Conservation (phyloP, 305 asterid species). For the Stenogyne calaminthoides region DNA sequence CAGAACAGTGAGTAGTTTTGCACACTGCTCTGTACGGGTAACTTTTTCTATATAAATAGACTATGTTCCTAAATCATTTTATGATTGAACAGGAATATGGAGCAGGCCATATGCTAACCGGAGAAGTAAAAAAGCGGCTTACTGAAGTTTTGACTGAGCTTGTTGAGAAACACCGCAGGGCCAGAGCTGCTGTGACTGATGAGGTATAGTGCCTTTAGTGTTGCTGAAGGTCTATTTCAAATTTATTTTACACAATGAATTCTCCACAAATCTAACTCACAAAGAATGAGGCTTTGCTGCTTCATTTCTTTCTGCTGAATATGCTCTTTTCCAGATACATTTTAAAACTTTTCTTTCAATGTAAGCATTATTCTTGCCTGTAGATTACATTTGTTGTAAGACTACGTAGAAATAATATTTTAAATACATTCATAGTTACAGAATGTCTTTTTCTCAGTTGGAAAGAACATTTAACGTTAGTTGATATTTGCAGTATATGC, state of each 20-base stretch:
- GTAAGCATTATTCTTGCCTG: neutral
- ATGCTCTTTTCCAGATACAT: neutral
- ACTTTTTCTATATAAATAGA: neutral
- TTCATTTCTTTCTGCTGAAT: neutral
- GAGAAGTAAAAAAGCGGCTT: conserved; percentile 86
- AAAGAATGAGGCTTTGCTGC: neutral
- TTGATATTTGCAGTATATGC: neutral
- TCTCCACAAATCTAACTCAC: neutral
- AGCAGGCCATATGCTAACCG: conserved; percentile 89
- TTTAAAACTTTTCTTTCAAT: neutral
- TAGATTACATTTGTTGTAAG: too few species aligned
- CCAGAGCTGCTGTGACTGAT: conserved; percentile 90
- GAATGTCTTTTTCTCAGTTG: neutral
- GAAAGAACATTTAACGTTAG: neutral
- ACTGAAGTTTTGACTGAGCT: conserved; percentile 71
- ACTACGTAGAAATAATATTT: neutral
- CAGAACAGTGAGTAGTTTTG: conserved; percentile 46
- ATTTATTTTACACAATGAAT: neutral
- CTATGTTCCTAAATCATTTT: neutral
- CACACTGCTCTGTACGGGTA: neutral
- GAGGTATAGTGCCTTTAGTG: conserved; percentile 52
- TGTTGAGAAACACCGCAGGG: conserved; percentile 81
- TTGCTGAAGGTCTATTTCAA: neutral
- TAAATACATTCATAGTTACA: too few species aligned
- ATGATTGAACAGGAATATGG: conserved; percentile 72